Percentiles rank a stretch among this genome's conserved stretches.
These are phyloP conservation scores for Diaporthe sp. DNA, from an alignment of 2,329 filamentous ascomycete genomes.

Conservation along the genomic window DNA sequence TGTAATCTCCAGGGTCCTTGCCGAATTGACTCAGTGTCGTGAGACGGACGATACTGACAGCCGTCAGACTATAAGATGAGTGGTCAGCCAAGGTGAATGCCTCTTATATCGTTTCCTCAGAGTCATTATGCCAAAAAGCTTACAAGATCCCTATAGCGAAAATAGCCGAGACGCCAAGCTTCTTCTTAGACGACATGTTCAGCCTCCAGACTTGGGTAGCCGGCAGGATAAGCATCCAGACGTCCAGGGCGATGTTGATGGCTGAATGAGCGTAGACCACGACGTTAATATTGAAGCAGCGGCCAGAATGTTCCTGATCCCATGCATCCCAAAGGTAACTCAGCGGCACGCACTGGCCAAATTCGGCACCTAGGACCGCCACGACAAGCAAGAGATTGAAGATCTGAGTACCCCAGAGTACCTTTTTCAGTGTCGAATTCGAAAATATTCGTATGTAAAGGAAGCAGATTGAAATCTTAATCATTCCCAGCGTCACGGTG, in stretches of 20 bases:
- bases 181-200: conserved; percentile 57
- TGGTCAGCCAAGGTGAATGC: neutral
- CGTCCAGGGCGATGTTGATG: conserved; percentile 57
- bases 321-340: conserved; percentile 49
- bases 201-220: conserved; percentile 56
- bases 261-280: conserved; percentile 54
- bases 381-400: conserved; percentile 48
- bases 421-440: conserved; percentile 45
- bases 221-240: conserved; percentile 56
- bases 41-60: conserved; percentile 11
- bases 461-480: conserved; percentile 54
- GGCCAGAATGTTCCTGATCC: conserved; percentile 49
- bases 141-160: conserved; percentile 53
- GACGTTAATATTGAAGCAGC: conserved; percentile 51
- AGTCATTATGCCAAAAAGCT: neutral
- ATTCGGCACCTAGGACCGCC: conserved; percentile 46
- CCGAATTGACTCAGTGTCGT: conserved; percentile 1
- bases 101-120: neutral
- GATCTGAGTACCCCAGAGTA: conserved; percentile 47
- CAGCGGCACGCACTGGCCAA: conserved; percentile 51
- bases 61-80: conserved; percentile 14
- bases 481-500: conserved; percentile 48
- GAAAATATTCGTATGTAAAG: conserved; percentile 55
- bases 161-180: conserved; percentile 53
- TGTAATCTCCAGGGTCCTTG: neutral